Evolutionary conservation across 1,284 basidiomycete genomes (phyloP), one percentile per base, ranked within the genome.

Genomic region (Leccinum proliferum): DNA sequence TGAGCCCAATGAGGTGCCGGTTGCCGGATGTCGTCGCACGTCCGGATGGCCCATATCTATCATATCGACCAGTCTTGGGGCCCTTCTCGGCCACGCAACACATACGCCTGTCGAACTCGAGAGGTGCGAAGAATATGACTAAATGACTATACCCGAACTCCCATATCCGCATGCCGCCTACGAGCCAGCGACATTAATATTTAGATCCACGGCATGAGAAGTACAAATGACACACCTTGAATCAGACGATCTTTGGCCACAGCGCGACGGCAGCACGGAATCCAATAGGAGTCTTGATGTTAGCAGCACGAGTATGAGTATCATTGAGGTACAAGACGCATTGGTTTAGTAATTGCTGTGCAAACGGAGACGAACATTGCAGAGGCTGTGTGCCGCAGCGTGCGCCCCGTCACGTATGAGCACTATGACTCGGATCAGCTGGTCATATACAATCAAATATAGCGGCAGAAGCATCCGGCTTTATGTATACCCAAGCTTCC

Each of bases 261-360:
- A 86, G 67, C 0, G 83, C 85, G 9, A 84, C 83, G 1, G 82
- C 84, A 6, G 83, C 84, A 34, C 84, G 72, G 21, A 21, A 21
- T 21, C 21, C 21, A 21, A 21, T 21, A 21, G 21, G 21, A 21
- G 21, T 21, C 21, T 21, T 21, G 21, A 21, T 21, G 21, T 21
- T 21, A 21, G 82, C 84, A 6, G 83, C 84, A 34, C 84, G 72
- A 0, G 85, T 85, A 63, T 85, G 83, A 1, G 80, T 80, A 65
- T 86, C 84, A 53, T 85, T 84, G 0, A 86, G 77, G 63, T 86
- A 85, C 2, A 84, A 67, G 4, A 83, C 64, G 39, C 81, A 83
- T 64, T 75, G 72, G 15, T 78, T 75, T 35, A 4, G 21, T 0
- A 85, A 69, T 60, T 77, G 77, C 46, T 77, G 72, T 2, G 67